Conservation (phyloP, 2,329 filamentous ascomycete genomes). For the Simplicillium aogashimaense region DNA sequence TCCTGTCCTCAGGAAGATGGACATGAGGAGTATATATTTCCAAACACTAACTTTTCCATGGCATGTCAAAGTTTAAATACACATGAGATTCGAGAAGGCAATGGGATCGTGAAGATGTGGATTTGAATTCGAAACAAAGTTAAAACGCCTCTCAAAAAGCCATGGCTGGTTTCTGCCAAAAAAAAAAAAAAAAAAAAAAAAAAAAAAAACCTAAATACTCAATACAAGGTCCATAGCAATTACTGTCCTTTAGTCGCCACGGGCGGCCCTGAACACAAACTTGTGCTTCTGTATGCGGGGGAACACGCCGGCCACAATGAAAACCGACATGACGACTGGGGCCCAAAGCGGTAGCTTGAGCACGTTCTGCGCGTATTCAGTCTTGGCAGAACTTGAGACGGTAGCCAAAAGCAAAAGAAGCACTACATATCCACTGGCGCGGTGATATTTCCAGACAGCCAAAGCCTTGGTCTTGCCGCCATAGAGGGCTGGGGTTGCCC, state of each 20-base stretch:
- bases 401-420: constrained; percentile 64
- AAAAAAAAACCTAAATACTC: no score
- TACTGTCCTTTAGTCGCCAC: no score
- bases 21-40: no score
- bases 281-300: constrained; percentile 77
- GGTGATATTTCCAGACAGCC: constrained; percentile 82
- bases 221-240: no score
- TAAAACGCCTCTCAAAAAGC: no score
- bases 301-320: constrained; percentile 63
- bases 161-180: no score
- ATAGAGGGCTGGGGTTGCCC: constrained; percentile 62
- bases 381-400: constrained; percentile 64
- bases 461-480: constrained; percentile 74
- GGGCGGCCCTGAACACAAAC: constrained; percentile 40
- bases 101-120: neutral
- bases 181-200: no score
- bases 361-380: constrained; percentile 59
- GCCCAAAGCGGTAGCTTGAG: constrained; percentile 70
- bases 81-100: neutral
- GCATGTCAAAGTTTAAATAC: no score
- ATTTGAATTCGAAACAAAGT: no score
- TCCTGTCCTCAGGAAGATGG: no score
- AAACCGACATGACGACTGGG: constrained; percentile 51
- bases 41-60: no score
- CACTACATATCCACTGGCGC: constrained; percentile 64